Base-by-base conservation (phyloP, 2,329 filamentous ascomycete genomes). In the Byssothecium circinans region DNA sequence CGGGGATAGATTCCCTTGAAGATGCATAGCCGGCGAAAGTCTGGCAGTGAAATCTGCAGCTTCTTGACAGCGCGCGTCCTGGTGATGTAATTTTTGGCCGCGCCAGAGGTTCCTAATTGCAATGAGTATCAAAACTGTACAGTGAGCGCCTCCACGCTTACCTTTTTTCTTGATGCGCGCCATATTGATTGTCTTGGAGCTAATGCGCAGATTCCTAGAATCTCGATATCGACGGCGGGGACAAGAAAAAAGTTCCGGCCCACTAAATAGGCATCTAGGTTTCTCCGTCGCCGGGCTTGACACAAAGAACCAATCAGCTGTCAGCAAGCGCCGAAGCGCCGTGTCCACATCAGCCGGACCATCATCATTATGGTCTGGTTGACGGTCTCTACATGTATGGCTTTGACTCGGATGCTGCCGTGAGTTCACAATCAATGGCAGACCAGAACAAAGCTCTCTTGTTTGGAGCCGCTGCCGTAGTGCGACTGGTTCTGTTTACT, bases 1-100 rank as follows among this genome's bases (percentile, higher is more conserved):
- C 94, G 88, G 58, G 94, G 94, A 75, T 96, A 99, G 72, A 99
- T 97, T 66, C 82, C 94, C 80, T 97, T 97, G 87, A 96, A 99
- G 74, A 99, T 99, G 78, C 94, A 99, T 70, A 99, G 82, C 77
- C 95, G 88, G 76, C 94, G 87, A 77, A 99, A 99, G 76, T 99
- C 94, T 60, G 91, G 91, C 47, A 99, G 84, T 67, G 89, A 96
- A 74, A 99, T 88, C 76, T 99, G 94, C 54, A 99, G 86, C 78
- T 97, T 99, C 74, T 91, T 90, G 64, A 99, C 90, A 37, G 94
- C 94, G 78, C 96, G 91, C 34, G 92, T 96, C 73, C 94, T 84
- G 48, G 94, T 99, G 64, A 99, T 91, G 79, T 92, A 99, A 82
- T 99, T 99, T 78, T 94, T 96, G 77, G 91, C 91, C 73, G 90